Percentiles rank a stretch among this genome's conserved stretches.
phyloP scores from a whole-genome alignment of 108 stramenopile species.

The Cyclotella kingstonii region DNA sequence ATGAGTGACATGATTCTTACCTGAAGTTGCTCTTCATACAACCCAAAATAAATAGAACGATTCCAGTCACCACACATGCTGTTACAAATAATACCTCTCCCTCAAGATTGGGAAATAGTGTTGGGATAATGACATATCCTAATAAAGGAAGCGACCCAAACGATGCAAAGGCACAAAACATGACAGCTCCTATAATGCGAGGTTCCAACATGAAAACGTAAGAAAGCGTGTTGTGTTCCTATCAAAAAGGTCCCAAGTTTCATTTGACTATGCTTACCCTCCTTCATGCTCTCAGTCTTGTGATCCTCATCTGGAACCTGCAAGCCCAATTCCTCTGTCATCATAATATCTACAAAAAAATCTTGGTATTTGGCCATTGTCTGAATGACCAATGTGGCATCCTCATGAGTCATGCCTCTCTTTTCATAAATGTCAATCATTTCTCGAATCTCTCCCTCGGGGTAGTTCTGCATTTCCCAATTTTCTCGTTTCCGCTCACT shows the following conservation, averaged over 20 bases:
- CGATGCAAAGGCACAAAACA: constrained; percentile 89
- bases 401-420: constrained; percentile 74
- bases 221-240: no score
- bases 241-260: no score
- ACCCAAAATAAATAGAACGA: constrained; percentile 84
- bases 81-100: constrained; percentile 60
- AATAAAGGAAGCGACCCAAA: constrained; percentile 89
- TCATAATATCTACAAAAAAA: constrained; percentile 98
- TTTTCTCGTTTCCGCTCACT: constrained; percentile 86
- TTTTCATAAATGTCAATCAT: constrained; percentile 90
- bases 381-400: constrained; percentile 81
- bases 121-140: constrained; percentile 83
- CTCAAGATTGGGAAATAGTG: constrained; percentile 54
- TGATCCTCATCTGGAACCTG: constrained; percentile 92
- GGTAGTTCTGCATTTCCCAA: constrained; percentile 96
- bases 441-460: constrained; percentile 91
- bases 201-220: background rate
- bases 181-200: constrained; percentile 54
- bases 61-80: constrained; percentile 81
- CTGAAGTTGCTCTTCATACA: constrained; percentile 91
- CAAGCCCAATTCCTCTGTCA: constrained; percentile 93
- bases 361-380: constrained; percentile 95
- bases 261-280: constrained; percentile 70
- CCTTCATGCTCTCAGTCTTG: constrained; percentile 80
- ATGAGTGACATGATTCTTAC: constrained; percentile 34